Evolutionary conservation across 257 asterid genomes (phyloP).

Genomic region (Primulina eburnea): DNA sequence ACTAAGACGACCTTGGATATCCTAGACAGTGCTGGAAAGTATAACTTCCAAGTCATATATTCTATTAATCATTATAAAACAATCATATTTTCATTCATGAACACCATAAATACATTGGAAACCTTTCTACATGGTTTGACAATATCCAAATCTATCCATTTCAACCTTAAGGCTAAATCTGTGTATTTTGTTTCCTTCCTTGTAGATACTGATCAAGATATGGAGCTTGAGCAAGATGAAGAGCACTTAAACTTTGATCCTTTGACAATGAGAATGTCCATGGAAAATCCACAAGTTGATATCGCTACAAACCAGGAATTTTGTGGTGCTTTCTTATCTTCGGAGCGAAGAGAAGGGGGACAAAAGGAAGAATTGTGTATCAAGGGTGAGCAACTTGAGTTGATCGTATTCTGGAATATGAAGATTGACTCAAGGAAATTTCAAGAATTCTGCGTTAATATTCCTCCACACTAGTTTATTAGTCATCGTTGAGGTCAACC

Average conservation of each 20-base stretch:
- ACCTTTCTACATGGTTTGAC: slow-evolving; percentile 14
- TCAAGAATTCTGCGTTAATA: slow-evolving; percentile 12
- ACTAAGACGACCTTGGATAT: neutral
- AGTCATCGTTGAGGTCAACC: slow-evolving; percentile 18
- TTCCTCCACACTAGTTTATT: slow-evolving; percentile 3
- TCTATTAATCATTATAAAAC: neutral
- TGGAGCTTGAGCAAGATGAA: slow-evolving; percentile 45
- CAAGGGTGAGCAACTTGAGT: slow-evolving; percentile 45
- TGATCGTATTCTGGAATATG: slow-evolving; percentile 20
- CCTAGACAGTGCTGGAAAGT: neutral
- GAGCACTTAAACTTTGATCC: slow-evolving; percentile 34
- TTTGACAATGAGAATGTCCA: slow-evolving; percentile 30
- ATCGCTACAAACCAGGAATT: slow-evolving; percentile 17
- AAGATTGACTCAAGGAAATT: slow-evolving; percentile 21
- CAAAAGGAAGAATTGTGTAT: slow-evolving; percentile 32
- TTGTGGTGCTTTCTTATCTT: slow-evolving; percentile 31
- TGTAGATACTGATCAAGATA: slow-evolving; percentile 42
- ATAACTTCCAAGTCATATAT: neutral
- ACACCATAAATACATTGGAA: slow-evolving; percentile 4
- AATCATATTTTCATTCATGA: neutral
- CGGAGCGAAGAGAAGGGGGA: slow-evolving; percentile 26
- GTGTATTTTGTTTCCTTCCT: slow-evolving; percentile 29
- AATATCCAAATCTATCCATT: slow-evolving; percentile 13
- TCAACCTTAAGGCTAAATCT: slow-evolving; percentile 19
- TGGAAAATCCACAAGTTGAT: slow-evolving; percentile 30